Base-by-base conservation (phyloP, 208 protist species). In the Giardia muris region DNA sequence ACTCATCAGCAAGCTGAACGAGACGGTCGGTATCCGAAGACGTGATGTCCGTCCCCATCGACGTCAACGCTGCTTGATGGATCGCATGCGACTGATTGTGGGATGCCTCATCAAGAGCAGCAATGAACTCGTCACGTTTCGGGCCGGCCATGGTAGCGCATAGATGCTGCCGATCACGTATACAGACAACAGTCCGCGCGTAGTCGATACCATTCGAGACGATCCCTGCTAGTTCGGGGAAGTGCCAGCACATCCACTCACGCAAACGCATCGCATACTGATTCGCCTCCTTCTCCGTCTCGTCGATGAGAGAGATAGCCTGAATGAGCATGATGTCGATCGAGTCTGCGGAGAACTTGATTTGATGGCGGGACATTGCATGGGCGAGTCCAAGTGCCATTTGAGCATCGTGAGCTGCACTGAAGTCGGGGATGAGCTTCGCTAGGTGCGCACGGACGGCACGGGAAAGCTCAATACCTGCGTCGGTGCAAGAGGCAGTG, bases 261-360 rank as follows among this genome's bases (percentile, higher is more conserved):
- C 94, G 93, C 43, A 98, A 96, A 87, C 98, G 96, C 98, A 99
- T 99, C 2, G 96, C 43, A 94, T 99, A 99, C 92, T 97, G 99
- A 95, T 99, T 99, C 87, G 99, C 96, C 94, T 99, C 98, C 95
- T 99, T 99, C 94, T 99, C 98, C 2, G 99, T 93, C 93, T 99
- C 98, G 93, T 99, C 98, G 0, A 99, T 95, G 0, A 94, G 47
- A n/a, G 89, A 43, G 67, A 99, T 98, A 45, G 98, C 97, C 95
- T 99, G 98, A 89, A 99, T 97, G 88, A 99, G 98, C 99, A 99
- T 99, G 93, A 98, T 98, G 93, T 99, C 98, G 92, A 99, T 97
- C 96, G 99, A 99, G 93, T 99, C 98, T 1, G 98, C 97, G 44
- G 96, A 98, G 95, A 99, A 99, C 95, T 99, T 99, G 67, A 99